Evolutionary conservation across 1,284 basidiomycete genomes (phyloP).

Genomic region (Puccinia horiana): DNA sequence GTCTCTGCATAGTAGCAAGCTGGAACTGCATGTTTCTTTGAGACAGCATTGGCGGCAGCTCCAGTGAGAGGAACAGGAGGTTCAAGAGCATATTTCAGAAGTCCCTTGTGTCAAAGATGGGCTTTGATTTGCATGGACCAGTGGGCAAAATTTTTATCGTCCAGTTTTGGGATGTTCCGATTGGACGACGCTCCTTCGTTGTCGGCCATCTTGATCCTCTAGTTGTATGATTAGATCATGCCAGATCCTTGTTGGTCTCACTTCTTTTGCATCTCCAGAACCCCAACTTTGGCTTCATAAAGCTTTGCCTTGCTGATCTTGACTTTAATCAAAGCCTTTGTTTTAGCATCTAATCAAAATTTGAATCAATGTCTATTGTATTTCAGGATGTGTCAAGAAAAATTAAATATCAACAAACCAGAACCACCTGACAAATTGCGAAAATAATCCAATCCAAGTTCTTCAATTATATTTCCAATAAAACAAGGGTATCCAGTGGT

Average conservation of each 20-base stretch:
- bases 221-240: neutral
- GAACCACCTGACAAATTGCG: neutral
- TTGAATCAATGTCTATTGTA: neutral
- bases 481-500: neutral
- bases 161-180: no score
- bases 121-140: no score
- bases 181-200: neutral
- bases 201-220: neutral
- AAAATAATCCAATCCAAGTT: neutral
- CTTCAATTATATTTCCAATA: neutral
- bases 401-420: neutral
- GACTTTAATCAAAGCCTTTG: slow-evolving; percentile 11
- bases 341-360: neutral
- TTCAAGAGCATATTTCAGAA: no score
- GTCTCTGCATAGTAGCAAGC: no score
- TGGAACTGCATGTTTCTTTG: no score
- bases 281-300: slow-evolving; percentile 20
- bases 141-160: no score
- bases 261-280: slow-evolving; percentile 19
- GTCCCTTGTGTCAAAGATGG: no score
- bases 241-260: neutral
- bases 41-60: no score
- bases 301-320: neutral
- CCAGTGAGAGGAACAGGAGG: no score
- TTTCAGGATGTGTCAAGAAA: no score